Evolutionary conservation across 306 rosid genomes (phyloP), one percentile per base, ranked within the genome.

Genomic region (Corylus heterophylla): DNA sequence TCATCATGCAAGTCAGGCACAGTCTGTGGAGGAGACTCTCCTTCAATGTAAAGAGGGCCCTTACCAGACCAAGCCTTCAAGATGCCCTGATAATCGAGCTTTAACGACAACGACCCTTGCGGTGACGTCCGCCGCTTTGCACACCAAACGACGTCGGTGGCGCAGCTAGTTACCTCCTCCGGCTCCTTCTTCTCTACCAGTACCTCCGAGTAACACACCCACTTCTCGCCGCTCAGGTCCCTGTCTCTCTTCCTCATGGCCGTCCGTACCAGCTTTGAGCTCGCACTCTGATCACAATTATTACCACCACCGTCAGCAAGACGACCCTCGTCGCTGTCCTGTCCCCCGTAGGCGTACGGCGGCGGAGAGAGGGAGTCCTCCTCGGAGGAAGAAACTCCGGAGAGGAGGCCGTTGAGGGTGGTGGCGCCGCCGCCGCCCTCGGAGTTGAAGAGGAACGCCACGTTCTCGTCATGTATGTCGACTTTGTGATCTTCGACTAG

Each of bases 51-150:
- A 9, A 93, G 89, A 7, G 99, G 76, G 27, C 97, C 94, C 74
- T 93, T 89, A 59, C 90, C 94, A 22, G 98, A 90, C 99, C 99
- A 96, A 67, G 96, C 98, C 48, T 90, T 90, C 79, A 96, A 68
- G 71, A 96, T 92, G 54, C 87, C 98, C 73, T 89, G 74, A 66
- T 91, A 93, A 86, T 96, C 93, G 56, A 96, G 91, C 88, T 91
- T 96, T 90, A 96, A 87, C 4, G 91, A 82, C 85, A 89, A 74
- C 55, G 75, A 84, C 18, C 89, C 81, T 51, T 71, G 76, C 82
- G 83, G 35, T 75, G 83, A 47, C 80, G 87, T 78, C 59, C 9
- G n/a, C 42, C 11, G 27, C 39, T 5, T 22, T 71, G 56, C 39
- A 27, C n/a, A 18, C 52, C 52, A 44, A 1, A 42, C 14, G 12